Evolutionary conservation across 495 filamentous ascomycete species (phyloP).

Genomic region (Daldinia vernicosa): DNA sequence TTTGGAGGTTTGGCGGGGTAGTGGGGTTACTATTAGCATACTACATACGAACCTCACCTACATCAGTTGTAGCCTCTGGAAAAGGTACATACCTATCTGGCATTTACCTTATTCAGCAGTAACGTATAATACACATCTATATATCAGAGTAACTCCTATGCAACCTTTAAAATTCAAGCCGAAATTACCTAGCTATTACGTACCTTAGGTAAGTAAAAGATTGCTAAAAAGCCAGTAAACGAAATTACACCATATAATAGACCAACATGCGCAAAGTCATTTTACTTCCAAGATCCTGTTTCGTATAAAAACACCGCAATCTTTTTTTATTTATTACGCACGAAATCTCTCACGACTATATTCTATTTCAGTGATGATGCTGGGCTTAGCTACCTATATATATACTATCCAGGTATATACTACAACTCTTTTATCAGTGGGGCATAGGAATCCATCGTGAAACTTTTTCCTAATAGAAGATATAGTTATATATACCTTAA

Average conservation of each 20-base stretch:
- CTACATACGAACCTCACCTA: not conserved
- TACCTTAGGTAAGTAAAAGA: no score
- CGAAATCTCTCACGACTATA: not conserved
- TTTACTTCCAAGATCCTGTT: not conserved
- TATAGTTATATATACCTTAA: not conserved
- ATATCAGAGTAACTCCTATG: no score
- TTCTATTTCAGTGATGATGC: not conserved
- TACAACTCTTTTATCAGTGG: not conserved
- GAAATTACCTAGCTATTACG: no score
- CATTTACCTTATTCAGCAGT: no score
- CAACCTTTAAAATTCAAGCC: no score
- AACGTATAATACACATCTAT: not conserved
- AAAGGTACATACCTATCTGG: no score
- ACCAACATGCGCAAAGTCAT: not conserved
- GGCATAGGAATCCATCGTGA: not conserved
- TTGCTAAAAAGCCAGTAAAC: not conserved
- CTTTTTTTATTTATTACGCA: not conserved
- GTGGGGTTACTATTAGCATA: not conserved
- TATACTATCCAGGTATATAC: not conserved
- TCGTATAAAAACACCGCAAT: not conserved
- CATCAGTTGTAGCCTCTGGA: not conserved
- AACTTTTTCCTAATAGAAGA: not conserved
- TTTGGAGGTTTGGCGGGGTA: constrained; percentile 26
- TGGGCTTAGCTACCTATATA: not conserved
- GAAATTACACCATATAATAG: not conserved